Evolutionary conservation across 306 rosid species (phyloP).

Genomic region (Senna tora): DNA sequence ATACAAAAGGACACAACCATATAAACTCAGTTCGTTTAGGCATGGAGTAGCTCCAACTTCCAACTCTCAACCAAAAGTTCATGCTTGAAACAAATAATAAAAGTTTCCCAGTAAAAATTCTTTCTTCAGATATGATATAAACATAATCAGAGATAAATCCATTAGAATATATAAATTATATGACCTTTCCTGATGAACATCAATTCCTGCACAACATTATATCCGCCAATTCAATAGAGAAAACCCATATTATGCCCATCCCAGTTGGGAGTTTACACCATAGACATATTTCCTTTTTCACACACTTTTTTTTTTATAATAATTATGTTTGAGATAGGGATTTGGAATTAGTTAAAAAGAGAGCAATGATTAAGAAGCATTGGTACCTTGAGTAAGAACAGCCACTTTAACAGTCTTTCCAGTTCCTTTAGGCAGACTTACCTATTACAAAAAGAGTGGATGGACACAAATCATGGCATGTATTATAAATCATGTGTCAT

Average conservation of each 20-base stretch:
- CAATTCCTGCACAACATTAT: neutral
- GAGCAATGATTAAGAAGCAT: constrained; percentile 33
- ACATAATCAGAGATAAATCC: neutral
- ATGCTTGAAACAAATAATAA: neutral
- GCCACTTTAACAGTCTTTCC: constrained; percentile 92
- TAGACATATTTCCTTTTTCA: constrained; percentile 19
- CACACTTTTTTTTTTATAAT: constrained; percentile 11
- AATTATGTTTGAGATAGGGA: constrained; percentile 11
- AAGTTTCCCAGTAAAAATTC: neutral
- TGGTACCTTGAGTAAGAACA: constrained; percentile 93
- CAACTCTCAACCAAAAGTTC: constrained; percentile 14
- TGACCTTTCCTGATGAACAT: constrained; percentile 10
- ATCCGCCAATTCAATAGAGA: constrained; percentile 2
- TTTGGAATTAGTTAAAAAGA: constrained; percentile 16
- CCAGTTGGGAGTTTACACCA: constrained; percentile 5
- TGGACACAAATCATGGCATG: constrained; percentile 10
- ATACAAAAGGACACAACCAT: constrained; percentile 5
- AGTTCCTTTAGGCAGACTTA: constrained; percentile 95
- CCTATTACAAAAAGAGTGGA: constrained; percentile 52
- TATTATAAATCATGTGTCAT: constrained; percentile 12
- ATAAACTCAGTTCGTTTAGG: neutral
- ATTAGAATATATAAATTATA: constrained; percentile 11
- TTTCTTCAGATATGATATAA: neutral
- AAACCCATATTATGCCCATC: constrained; percentile 19
- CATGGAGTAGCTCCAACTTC: constrained; percentile 10